These are phyloP conservation scores for Penicillium silybi DNA, from an alignment of 495 filamentous ascomycete species.

Conservation along the genomic window DNA sequence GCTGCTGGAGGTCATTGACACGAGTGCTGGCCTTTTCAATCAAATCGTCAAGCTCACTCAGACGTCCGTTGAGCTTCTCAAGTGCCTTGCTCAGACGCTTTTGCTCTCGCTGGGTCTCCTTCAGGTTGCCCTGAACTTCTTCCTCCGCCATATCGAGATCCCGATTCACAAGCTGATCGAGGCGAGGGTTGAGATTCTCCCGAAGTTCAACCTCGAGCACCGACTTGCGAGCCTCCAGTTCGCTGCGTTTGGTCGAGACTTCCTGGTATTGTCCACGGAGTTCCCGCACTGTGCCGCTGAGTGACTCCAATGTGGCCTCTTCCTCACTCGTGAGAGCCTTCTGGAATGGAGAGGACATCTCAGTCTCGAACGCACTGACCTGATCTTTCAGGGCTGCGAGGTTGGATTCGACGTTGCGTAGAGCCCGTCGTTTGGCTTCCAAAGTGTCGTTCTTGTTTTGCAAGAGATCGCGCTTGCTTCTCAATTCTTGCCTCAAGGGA, in stretches of 20 bases:
- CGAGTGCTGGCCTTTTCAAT: slow-evolving; percentile 61
- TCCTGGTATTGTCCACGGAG: slow-evolving; percentile 71
- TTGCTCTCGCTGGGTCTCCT: slow-evolving; percentile 77
- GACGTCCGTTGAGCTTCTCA: slow-evolving; percentile 58
- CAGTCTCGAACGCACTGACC: slow-evolving; percentile 66
- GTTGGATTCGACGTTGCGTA: slow-evolving; percentile 70
- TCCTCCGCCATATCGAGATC: slow-evolving; percentile 65
- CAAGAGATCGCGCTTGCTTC: slow-evolving; percentile 63
- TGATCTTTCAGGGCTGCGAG: slow-evolving; percentile 72
- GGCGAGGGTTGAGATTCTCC: slow-evolving; percentile 76
- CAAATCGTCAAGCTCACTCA: slow-evolving; percentile 66
- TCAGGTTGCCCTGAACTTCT: slow-evolving; percentile 61
- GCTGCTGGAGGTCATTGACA: slow-evolving; percentile 58
- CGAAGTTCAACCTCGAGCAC: slow-evolving; percentile 79
- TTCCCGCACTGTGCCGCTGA: slow-evolving; percentile 64
- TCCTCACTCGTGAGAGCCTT: slow-evolving; percentile 81
- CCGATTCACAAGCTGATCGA: slow-evolving; percentile 81
- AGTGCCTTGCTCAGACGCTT: slow-evolving; percentile 65
- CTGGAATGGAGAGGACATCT: slow-evolving; percentile 84
- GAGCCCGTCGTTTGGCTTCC: slow-evolving; percentile 63
- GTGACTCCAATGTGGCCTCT: slow-evolving; percentile 71
- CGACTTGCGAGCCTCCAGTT: slow-evolving; percentile 75
- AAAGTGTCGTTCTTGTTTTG: slow-evolving; percentile 72
- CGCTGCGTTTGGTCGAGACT: slow-evolving; percentile 65
- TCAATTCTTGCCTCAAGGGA: slow-evolving; percentile 69